phyloP scores from a whole-genome alignment of 768 basidiomycete genomes.

The Lentinus tigrinus region DNA sequence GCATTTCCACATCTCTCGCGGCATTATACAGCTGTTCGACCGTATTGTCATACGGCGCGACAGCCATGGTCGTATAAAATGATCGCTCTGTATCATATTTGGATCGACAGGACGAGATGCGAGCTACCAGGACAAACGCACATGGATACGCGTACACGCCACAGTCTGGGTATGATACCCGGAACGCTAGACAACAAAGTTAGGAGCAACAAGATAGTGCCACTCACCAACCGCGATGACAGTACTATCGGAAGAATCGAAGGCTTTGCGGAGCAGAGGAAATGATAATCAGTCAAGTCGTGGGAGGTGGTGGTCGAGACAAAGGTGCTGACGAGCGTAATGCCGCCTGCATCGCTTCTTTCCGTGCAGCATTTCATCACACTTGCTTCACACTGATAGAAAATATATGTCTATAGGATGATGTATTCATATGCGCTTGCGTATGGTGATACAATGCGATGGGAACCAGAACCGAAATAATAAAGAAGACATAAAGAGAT shows the following conservation, averaged over 20 bases:
- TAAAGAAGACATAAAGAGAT: constrained; percentile 22
- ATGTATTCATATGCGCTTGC: not conserved
- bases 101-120: not conserved
- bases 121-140: not conserved
- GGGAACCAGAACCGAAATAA: constrained; percentile 25
- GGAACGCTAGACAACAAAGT: not conserved
- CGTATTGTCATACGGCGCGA: constrained; percentile 11
- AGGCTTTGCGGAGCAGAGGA: not conserved
- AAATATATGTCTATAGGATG: not conserved
- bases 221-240: not conserved
- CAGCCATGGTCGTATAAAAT: not conserved
- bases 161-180: no score
- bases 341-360: not conserved
- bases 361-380: not conserved
- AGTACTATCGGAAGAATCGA: no score
- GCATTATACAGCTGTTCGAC: constrained; percentile 31
- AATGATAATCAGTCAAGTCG: no score
- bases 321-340: not conserved
- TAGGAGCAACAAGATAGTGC: not conserved
- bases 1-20: constrained; percentile 72
- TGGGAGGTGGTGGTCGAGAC: not conserved
- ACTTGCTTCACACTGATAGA: not conserved
- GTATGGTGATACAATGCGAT: constrained; percentile 15
- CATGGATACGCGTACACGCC: not conserved
- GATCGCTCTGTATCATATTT: not conserved